Percentiles rank a stretch among this genome's conserved stretches.
phyloP scores from a whole-genome alignment of 2,329 filamentous ascomycete genomes.

The Alternaria brassicicola region DNA sequence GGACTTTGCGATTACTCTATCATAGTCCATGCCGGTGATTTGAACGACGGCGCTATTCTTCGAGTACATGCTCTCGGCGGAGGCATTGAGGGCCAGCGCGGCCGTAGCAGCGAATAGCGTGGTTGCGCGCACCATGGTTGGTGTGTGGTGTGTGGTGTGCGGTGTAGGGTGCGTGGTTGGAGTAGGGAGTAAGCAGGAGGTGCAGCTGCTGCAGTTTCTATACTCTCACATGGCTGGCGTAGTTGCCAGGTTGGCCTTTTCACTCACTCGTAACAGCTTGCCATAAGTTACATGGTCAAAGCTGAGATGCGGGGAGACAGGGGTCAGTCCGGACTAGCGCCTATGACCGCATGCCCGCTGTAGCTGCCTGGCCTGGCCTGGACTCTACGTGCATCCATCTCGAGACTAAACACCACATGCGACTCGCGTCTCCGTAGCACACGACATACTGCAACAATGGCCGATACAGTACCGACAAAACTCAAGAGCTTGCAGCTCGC shows the following conservation, averaged over 20 bases:
- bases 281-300: slow-evolving; percentile 10
- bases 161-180: no score
- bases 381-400: neutral
- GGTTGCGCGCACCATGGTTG: slow-evolving; percentile 46
- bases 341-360: slow-evolving; percentile 15
- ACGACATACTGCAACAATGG: slow-evolving; percentile 61
- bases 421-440: neutral
- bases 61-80: slow-evolving; percentile 76
- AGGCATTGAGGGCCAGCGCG: slow-evolving; percentile 69
- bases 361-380: slow-evolving; percentile 7
- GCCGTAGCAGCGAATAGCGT: slow-evolving; percentile 60
- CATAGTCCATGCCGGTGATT: slow-evolving; percentile 78
- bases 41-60: slow-evolving; percentile 89
- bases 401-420: neutral
- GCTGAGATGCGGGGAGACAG: slow-evolving; percentile 19
- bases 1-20: slow-evolving; percentile 81
- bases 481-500: slow-evolving; percentile 82
- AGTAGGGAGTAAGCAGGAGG: slow-evolving; percentile 9
- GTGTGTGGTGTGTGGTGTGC: slow-evolving; percentile 5
- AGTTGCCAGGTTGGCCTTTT: slow-evolving; percentile 22
- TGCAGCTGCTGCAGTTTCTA: slow-evolving; percentile 15
- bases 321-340: slow-evolving; percentile 10
- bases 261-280: slow-evolving; percentile 10
- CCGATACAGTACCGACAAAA: slow-evolving; percentile 70
- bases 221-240: slow-evolving; percentile 21